Evolutionary conservation across 2,329 filamentous ascomycete species (phyloP).

Genomic region (Colletotrichum orchidophilum): DNA sequence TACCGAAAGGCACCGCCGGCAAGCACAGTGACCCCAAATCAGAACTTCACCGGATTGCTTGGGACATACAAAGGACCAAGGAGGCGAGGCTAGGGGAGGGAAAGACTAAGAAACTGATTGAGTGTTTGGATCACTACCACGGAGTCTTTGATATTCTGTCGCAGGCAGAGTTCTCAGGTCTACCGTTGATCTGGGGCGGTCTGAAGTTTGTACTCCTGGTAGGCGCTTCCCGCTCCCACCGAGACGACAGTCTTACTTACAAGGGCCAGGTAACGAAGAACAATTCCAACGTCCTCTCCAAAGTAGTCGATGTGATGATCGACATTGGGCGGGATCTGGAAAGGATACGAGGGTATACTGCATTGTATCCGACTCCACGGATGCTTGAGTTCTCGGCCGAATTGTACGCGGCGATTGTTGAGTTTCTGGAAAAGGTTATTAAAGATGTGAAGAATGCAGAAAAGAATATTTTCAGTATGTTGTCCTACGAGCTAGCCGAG

Average conservation of each 20-base stretch:
- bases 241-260: background rate
- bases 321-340: conserved; percentile 39
- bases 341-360: conserved; percentile 36
- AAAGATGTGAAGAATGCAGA: conserved; percentile 36
- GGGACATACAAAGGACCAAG: conserved; percentile 27
- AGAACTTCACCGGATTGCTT: conserved; percentile 35
- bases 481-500: fast-evolving
- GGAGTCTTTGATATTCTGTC: conserved; percentile 41
- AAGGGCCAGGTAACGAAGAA: conserved; percentile 38
- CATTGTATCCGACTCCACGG: conserved; percentile 37
- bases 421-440: conserved; percentile 38
- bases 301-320: conserved; percentile 39
- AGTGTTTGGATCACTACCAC: conserved; percentile 37
- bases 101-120: conserved; percentile 36
- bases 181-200: conserved; percentile 40
- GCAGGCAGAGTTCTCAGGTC: conserved; percentile 38
- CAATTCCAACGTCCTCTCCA: conserved; percentile 36
- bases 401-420: conserved; percentile 39
- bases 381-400: conserved; percentile 40
- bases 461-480: conserved; percentile 21
- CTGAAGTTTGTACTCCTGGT: conserved; percentile 35
- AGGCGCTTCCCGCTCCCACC: too few species aligned
- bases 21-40: conserved; percentile 28
- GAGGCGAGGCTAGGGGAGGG: conserved; percentile 27
- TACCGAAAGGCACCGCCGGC: conserved; percentile 15